Conservation (phyloP, 495 filamentous ascomycete species). For the Hypoxylon lienhwacheense region DNA sequence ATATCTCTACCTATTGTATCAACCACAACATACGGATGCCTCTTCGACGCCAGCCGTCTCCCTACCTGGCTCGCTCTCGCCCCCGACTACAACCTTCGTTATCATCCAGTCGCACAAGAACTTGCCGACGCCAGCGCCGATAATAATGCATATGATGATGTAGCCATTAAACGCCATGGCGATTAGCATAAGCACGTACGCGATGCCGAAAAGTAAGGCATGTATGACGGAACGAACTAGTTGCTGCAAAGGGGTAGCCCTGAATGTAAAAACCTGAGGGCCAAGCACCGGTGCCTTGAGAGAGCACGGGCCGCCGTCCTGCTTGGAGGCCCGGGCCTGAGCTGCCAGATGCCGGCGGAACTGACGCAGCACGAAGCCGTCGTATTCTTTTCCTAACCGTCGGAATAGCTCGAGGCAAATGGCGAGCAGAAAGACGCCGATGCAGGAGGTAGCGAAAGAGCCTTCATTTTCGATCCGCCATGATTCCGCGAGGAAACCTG, state of each 20-base stretch:
- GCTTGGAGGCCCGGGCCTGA: slow-evolving; percentile 26
- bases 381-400: slow-evolving; percentile 57
- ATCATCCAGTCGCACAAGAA: slow-evolving; percentile 50
- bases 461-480: slow-evolving; percentile 53
- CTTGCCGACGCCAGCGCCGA: slow-evolving; percentile 54
- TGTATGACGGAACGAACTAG: slow-evolving; percentile 52
- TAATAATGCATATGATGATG: slow-evolving; percentile 59
- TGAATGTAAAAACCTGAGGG: slow-evolving; percentile 42
- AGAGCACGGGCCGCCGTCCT: slow-evolving; percentile 14
- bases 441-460: slow-evolving; percentile 60
- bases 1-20: slow-evolving; percentile 7
- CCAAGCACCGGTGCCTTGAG: slow-evolving; percentile 18
- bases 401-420: slow-evolving; percentile 56
- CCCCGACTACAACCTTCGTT: slow-evolving; percentile 28
- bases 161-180: slow-evolving; percentile 62
- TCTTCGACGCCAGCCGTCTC: slow-evolving; percentile 22
- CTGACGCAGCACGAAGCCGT: slow-evolving; percentile 48
- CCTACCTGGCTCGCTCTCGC: slow-evolving; percentile 10
- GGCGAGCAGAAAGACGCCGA: slow-evolving; percentile 59
- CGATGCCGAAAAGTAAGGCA: slow-evolving; percentile 54
- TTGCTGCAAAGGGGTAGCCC: slow-evolving; percentile 53
- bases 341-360: slow-evolving; percentile 42
- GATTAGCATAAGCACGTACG: slow-evolving; percentile 60
- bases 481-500: slow-evolving; percentile 48
- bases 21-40: slow-evolving; percentile 38